phyloP scores from a whole-genome alignment of 2,329 filamentous ascomycete species.

The Alternaria hordeiaustralica region DNA sequence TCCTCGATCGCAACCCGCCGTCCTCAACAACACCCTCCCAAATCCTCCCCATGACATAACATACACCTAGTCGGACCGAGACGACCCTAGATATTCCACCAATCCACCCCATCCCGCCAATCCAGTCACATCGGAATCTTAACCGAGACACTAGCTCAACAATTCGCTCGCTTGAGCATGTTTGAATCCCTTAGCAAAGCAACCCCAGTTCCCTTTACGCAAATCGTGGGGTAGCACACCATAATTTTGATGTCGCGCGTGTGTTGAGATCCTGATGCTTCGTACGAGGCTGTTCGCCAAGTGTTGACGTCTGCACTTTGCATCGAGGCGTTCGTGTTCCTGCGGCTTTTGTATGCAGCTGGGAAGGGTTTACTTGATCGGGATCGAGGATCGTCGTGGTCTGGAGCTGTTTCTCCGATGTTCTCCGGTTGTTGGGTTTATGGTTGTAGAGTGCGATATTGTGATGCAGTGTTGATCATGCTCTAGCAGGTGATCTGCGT shows the following conservation, averaged over 20 bases:
- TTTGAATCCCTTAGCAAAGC: conserved; percentile 10
- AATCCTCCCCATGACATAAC: neutral
- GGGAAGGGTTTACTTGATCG: neutral
- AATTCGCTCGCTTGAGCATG: conserved; percentile 12
- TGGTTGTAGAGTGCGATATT: neutral
- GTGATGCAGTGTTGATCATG: neutral
- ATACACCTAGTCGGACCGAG: conserved; percentile 3
- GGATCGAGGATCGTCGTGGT: neutral
- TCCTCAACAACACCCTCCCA: neutral
- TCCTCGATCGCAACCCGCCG: neutral
- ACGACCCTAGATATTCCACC: conserved; percentile 9
- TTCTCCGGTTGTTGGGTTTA: conserved; percentile 8
- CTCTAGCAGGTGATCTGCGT: neutral
- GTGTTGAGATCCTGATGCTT: neutral
- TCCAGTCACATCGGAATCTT: neutral
- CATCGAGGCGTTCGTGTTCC: neutral
- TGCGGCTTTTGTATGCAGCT: neutral
- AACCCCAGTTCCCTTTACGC: conserved; percentile 20
- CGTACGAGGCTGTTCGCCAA: neutral
- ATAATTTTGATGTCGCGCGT: conserved; percentile 7
- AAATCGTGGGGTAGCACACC: conserved; percentile 26
- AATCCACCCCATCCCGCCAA: conserved; percentile 2
- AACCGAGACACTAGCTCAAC: neutral
- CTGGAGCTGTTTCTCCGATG: conserved; percentile 6
- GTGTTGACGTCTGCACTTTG: conserved; percentile 3